Evolutionary conservation across 225 moss, liverwort and hornwort species (phyloP).

Genomic region (Thuidium tamariscinum): DNA sequence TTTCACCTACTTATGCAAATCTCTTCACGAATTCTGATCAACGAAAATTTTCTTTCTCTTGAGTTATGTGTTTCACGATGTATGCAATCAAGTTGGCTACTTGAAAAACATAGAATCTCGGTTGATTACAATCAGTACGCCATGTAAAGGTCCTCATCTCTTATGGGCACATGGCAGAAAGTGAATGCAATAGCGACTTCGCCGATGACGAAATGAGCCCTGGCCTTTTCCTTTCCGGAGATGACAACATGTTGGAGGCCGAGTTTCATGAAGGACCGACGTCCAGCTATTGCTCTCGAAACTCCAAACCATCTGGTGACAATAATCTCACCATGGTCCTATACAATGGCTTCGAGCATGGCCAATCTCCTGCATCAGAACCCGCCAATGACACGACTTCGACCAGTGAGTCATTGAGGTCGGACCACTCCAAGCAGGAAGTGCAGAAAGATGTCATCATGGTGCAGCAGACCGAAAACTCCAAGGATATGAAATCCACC

Average conservation of each 20-base stretch:
- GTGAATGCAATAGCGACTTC: slow-evolving; percentile 33
- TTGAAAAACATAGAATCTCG: neutral
- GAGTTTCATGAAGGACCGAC: neutral
- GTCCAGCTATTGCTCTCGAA: neutral
- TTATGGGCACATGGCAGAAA: neutral
- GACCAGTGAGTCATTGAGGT: slow-evolving; percentile 7
- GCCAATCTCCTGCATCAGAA: neutral
- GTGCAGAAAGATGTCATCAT: slow-evolving; percentile 53
- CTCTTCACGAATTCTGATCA: no score
- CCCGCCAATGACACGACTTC: neutral
- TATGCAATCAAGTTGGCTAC: neutral
- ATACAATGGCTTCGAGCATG: slow-evolving; percentile 1
- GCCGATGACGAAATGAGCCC: slow-evolving; percentile 49
- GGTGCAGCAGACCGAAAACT: slow-evolving; percentile 20
- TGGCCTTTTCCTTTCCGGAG: neutral
- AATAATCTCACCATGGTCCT: neutral
- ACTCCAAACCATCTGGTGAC: slow-evolving; percentile 14
- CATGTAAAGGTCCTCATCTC: neutral
- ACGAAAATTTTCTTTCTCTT: neutral
- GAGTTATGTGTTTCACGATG: no score
- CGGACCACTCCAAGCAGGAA: slow-evolving; percentile 29
- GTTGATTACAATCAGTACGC: neutral
- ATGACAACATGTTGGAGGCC: neutral
- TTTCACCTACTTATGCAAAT: neutral
- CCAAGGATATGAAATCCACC: neutral